Evolutionary conservation across 768 basidiomycete genomes (phyloP).

Genomic region (Termitomyces sp.): DNA sequence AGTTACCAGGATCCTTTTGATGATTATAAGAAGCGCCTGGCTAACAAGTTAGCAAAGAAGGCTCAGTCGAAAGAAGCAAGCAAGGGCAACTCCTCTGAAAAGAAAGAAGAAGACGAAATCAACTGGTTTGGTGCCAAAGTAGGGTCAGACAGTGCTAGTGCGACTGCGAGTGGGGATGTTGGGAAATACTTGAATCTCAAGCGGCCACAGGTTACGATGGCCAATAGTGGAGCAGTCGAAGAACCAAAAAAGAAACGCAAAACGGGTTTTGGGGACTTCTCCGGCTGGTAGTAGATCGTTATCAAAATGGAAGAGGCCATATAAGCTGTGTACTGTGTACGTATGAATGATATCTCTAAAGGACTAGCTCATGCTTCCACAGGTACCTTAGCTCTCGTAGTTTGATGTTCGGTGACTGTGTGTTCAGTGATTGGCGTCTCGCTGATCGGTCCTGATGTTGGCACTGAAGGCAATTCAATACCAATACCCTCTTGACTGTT

Average conservation of each 20-base stretch:
- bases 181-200: constrained; percentile 75
- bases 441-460: constrained; percentile 36
- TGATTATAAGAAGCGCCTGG: constrained; percentile 79
- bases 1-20: constrained; percentile 96
- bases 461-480: constrained; percentile 49
- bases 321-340: not conserved
- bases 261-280: constrained; percentile 88
- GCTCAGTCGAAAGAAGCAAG: constrained; percentile 32
- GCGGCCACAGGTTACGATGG: constrained; percentile 27
- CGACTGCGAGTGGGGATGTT: constrained; percentile 42
- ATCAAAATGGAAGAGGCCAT: not conserved
- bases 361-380: constrained; percentile 23
- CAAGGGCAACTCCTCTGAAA: constrained; percentile 28
- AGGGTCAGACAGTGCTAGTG: constrained; percentile 36
- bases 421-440: constrained; percentile 20
- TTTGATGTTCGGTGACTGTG: constrained; percentile 1
- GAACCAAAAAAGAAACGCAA: constrained; percentile 76
- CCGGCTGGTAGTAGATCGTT: constrained; percentile 52
- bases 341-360: not conserved
- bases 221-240: constrained; percentile 20
- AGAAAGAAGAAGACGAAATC: constrained; percentile 59
- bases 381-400: constrained; percentile 22
- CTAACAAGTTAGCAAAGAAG: constrained; percentile 66
- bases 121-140: constrained; percentile 92
- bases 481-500: constrained; percentile 19